phyloP scores from a whole-genome alignment of 345 rosid species.

The Cardiospermum halicacabum region DNA sequence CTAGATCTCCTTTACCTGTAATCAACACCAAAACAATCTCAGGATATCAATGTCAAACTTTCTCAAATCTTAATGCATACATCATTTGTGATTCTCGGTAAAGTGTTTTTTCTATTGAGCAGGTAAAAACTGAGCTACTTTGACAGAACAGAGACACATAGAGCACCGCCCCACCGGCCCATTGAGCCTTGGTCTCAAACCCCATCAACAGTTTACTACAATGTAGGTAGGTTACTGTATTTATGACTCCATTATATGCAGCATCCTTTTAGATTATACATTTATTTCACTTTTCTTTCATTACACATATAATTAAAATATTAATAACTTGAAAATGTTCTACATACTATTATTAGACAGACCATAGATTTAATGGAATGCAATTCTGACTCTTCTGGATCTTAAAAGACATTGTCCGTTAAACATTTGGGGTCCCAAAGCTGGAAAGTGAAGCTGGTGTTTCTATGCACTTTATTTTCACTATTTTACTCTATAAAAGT shows the following conservation, averaged over 20 bases:
- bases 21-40: conserved; percentile 19
- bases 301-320: no score
- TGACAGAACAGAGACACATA: conserved; percentile 29
- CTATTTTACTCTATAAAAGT: neutral
- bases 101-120: conserved; percentile 21
- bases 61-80: conserved; percentile 28
- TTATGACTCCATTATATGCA: conserved; percentile 31
- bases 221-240: conserved; percentile 51
- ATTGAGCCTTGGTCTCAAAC: conserved; percentile 65
- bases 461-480: neutral
- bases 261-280: conserved; percentile 22
- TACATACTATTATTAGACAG: neutral
- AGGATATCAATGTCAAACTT: conserved; percentile 22
- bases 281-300: conserved; percentile 14
- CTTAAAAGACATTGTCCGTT: neutral
- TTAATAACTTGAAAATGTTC: conserved; percentile 14
- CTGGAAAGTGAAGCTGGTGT: conserved; percentile 17
- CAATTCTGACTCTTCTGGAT: neutral
- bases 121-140: conserved; percentile 16
- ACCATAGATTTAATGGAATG: conserved; percentile 6
- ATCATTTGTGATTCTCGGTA: conserved; percentile 27
- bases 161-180: conserved; percentile 49
- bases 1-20: conserved; percentile 31
- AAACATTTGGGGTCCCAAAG: conserved; percentile 4
- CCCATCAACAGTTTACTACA: conserved; percentile 22